Evolutionary conservation across 805 yeast genomes (phyloP).

Genomic region (Zygotorulaspora florentina): DNA sequence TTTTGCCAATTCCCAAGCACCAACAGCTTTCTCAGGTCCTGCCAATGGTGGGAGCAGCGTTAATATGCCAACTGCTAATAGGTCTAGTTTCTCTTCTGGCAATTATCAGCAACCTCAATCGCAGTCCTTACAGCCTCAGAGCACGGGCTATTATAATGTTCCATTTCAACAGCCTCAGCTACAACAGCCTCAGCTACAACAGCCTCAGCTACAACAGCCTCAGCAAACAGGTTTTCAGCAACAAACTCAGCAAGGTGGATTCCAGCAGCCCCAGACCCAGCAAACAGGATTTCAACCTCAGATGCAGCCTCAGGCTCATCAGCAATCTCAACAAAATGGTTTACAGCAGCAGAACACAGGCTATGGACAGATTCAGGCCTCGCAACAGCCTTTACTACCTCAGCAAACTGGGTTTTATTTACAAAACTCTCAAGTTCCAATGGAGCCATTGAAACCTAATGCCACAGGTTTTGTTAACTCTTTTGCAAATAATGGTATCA

Average conservation of each 20-base stretch:
- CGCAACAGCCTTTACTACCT: constrained; percentile 28
- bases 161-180: constrained; percentile 14
- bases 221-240: constrained; percentile 31
- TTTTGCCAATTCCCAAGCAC: constrained; percentile 1
- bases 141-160: constrained; percentile 14
- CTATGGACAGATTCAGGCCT: constrained; percentile 32
- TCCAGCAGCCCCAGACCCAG: background rate
- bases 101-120: constrained; percentile 6
- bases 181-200: constrained; percentile 18
- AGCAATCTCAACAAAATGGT: no score
- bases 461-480: constrained; percentile 46
- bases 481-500: constrained; percentile 44
- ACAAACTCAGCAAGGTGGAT: constrained; percentile 19
- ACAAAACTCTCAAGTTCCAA: constrained; percentile 28
- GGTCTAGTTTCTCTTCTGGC: background rate
- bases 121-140: constrained; percentile 14
- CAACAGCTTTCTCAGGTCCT: constrained; percentile 2
- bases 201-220: constrained; percentile 17
- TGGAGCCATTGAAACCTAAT: constrained; percentile 38
- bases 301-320: background rate
- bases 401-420: constrained; percentile 46
- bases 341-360: constrained; percentile 13
- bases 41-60: background rate
- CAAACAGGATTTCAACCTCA: constrained; percentile 12
- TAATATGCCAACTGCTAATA: background rate